A percentile compares a stretch with the other conserved stretches of the same genome.
phyloP scores from a whole-genome alignment of 176 grass and related monocot genomes.

The Aegilops longissima region DNA sequence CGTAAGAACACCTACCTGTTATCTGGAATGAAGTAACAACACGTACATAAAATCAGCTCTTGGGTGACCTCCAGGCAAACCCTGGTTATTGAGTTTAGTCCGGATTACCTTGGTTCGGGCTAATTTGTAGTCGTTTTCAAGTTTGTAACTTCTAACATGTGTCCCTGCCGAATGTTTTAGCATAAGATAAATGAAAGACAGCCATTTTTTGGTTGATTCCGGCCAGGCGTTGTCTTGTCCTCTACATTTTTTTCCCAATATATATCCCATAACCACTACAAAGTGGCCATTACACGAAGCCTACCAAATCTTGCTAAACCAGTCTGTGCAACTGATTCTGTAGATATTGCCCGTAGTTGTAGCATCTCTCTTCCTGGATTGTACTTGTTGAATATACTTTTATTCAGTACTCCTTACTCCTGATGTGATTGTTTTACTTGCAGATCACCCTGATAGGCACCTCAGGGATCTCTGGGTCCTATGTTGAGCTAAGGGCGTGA shows the following conservation, averaged over 20 bases:
- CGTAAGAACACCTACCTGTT: not conserved
- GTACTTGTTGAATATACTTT: not conserved
- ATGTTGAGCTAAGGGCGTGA: conserved; percentile 88
- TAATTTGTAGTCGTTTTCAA: not conserved
- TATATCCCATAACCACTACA: not conserved
- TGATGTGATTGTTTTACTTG: conserved; percentile 13
- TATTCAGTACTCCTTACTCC: not conserved
- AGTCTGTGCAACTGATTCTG: no score
- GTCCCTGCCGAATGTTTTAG: not conserved
- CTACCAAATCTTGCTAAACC: not conserved
- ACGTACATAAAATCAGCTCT: not conserved
- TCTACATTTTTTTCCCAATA: not conserved
- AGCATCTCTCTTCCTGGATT: no score
- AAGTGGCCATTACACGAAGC: not conserved
- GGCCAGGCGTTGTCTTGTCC: not conserved
- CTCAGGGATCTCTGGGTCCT: conserved; percentile 93
- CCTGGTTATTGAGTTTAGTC: not conserved
- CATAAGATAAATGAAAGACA: not conserved
- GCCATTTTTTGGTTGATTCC: not conserved
- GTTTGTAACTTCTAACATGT: not conserved
- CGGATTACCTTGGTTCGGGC: not conserved
- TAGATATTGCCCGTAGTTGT: no score
- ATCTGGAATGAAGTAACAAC: not conserved
- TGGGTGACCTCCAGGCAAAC: not conserved
- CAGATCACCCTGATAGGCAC: conserved; percentile 91